Evolutionary conservation across 192 early-diverging fungal species (phyloP).

Genomic region (Coemansia sp.): DNA sequence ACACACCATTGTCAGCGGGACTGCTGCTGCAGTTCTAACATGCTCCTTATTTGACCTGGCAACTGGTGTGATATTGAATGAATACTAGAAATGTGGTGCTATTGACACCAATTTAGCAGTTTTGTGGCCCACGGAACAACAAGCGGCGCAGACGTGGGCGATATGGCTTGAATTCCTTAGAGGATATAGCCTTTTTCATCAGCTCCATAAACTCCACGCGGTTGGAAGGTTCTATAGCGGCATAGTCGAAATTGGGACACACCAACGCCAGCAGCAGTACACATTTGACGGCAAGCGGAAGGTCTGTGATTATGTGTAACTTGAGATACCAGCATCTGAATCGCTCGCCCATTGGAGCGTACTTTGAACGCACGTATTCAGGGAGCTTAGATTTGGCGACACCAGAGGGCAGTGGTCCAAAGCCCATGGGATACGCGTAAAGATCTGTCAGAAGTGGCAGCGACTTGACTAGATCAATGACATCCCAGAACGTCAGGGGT

Average conservation of each 20-base stretch:
- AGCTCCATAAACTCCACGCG: neutral
- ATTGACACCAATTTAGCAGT: neutral
- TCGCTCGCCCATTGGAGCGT: neutral
- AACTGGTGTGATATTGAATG: neutral
- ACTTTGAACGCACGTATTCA: neutral
- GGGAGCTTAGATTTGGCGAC: neutral
- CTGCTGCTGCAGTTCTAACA: too few species aligned
- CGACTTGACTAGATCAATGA: neutral
- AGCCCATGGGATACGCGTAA: neutral
- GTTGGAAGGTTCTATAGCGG: neutral
- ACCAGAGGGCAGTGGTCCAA: neutral
- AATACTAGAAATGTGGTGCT: neutral
- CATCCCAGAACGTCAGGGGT: neutral
- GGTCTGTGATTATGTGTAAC: neutral
- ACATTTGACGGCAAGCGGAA: neutral
- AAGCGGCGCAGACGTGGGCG: neutral
- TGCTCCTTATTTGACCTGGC: neutral
- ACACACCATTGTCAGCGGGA: too few species aligned
- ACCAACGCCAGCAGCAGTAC: neutral
- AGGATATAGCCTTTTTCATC: neutral
- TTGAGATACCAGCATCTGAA: constrained; percentile 1
- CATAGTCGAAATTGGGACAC: neutral
- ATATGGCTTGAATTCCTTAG: neutral
- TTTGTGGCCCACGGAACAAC: neutral
- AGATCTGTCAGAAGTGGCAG: neutral